Base-by-base conservation (phyloP, 2,329 filamentous ascomycete genomes). In the Trichoderma aggressivum region DNA sequence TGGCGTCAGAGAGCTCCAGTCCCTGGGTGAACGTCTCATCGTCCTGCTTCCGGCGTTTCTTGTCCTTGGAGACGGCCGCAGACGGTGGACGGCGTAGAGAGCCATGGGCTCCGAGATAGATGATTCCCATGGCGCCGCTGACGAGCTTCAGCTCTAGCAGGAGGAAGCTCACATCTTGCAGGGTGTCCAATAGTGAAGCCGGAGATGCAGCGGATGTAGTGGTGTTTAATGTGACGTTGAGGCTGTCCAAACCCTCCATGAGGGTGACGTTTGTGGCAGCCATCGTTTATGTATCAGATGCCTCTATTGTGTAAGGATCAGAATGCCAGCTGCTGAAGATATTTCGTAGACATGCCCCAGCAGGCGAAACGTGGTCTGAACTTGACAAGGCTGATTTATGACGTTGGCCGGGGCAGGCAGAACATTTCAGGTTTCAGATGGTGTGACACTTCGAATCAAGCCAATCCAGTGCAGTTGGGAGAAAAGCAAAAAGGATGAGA, bases 61-160 rank as follows among this genome's bases (percentile, higher is more conserved):
- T 82, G 70, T 83, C 83, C 77, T 88, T 88, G 14, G 84, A 78
- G 1, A 89, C 86, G 2, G 84, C 90, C 1, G 95, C 94, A 1
- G 94, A 97, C 0, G 92, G 89, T 1, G 95, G 95, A 21, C 94
- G 88, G 16, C 91, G 90, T 24, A 98, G 87, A 1, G 94, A 92
- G n/a, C 92, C 93, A 80, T 97, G 92, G 10, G 94, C 89, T 61
- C 92, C 93, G 6, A 93, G 86, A 81, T 92, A 96, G 78, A 98
- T 97, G 67, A 94, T 93, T 73, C 92, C 90, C 18, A 97, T 81
- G 16, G 94, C 91, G 32, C 92, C 91, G 72, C 90, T 77, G 70
- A 88, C 79, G 59, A 89, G 83, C 73, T 84, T 84, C 18, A 78
- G 71, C 73, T 88, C 82, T 12, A 88, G 80, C 1, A 83, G 61